These are phyloP conservation scores for Pseudogymnoascus sp. DNA, from an alignment of 2,329 filamentous ascomycete genomes.

Conservation along the genomic window DNA sequence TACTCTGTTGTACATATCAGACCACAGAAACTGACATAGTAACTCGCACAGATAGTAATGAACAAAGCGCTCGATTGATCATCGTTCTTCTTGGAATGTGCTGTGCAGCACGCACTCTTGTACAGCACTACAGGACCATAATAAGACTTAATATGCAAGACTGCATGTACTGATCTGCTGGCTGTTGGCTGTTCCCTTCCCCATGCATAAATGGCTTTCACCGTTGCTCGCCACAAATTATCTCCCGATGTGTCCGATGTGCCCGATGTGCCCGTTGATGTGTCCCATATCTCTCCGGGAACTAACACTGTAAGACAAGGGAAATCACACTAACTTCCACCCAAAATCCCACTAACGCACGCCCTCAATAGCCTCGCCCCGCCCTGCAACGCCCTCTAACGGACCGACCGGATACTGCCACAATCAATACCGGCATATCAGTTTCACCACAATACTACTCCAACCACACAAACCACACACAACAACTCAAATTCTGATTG, in stretches of 20 bases:
- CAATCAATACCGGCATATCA: slow-evolving; percentile 4
- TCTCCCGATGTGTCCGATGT: background rate
- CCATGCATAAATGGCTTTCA: background rate
- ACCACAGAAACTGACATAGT: no score
- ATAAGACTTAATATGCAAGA: background rate
- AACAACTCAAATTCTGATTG: background rate
- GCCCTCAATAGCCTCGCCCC: background rate
- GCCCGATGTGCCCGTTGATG: background rate
- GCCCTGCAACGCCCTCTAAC: background rate
- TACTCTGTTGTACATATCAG: background rate
- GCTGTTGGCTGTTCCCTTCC: background rate
- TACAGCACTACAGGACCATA: background rate
- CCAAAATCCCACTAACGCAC: background rate
- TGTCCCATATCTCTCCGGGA: background rate
- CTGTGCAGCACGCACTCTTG: no score
- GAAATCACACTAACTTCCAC: background rate
- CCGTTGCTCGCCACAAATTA: background rate
- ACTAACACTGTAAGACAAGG: background rate
- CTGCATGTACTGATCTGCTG: background rate
- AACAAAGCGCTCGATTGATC: no score
- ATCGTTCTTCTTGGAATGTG: no score
- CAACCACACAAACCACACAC: background rate
- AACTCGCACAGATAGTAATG: no score
- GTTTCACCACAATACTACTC: slow-evolving; percentile 1
- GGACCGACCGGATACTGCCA: background rate